Percentiles rank a stretch among this genome's conserved stretches.
These are phyloP conservation scores for Dendrobium officinale DNA, from an alignment of 106 monocot species.

Conservation along the genomic window DNA sequence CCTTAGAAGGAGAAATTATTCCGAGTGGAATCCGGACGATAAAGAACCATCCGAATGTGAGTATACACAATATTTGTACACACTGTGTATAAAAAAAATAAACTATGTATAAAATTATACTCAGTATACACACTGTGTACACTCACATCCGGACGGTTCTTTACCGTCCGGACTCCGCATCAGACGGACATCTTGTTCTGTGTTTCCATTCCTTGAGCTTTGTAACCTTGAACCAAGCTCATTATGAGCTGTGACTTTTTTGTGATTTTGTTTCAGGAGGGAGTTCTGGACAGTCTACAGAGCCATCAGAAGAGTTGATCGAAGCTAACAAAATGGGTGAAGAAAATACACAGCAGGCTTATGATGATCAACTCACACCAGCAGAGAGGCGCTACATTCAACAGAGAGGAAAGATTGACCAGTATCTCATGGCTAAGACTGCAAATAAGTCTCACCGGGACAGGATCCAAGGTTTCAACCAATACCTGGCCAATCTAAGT, in stretches of 20 bases:
- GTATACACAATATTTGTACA: too few relatives aligned
- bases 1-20: too few relatives aligned
- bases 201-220: too few relatives aligned
- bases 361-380: constrained; percentile 64
- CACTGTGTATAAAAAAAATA: too few relatives aligned
- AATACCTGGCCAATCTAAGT: constrained; percentile 85
- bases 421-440: constrained; percentile 56
- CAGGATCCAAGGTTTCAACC: constrained; percentile 82
- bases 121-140: too few relatives aligned
- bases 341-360: constrained; percentile 14
- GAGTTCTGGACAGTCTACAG: constrained; percentile 21
- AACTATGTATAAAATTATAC: too few relatives aligned
- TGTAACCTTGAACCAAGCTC: too few relatives aligned
- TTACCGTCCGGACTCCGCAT: too few relatives aligned
- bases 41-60: too few relatives aligned
- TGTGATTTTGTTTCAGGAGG: constrained; percentile 29
- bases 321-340: constrained; percentile 32
- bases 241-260: neutral
- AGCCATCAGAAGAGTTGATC: constrained; percentile 21
- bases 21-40: too few relatives aligned
- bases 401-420: constrained; percentile 67
- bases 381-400: constrained; percentile 89
- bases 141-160: too few relatives aligned
- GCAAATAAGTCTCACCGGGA: constrained; percentile 91
- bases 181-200: too few relatives aligned